Conservation (phyloP, 2,329 filamentous ascomycete species). For the Trichoderma sp. region DNA sequence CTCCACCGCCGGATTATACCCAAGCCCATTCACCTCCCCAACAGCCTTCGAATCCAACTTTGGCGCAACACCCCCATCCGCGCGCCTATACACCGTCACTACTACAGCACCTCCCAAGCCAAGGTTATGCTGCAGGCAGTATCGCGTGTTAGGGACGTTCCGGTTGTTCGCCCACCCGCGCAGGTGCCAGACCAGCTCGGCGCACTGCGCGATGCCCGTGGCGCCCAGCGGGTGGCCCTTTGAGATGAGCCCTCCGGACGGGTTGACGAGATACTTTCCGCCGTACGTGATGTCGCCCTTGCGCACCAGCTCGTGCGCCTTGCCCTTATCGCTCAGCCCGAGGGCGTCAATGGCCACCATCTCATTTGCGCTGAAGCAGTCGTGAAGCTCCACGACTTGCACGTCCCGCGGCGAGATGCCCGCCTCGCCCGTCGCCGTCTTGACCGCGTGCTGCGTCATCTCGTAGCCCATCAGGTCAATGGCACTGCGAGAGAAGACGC, state of each 20-base stretch:
- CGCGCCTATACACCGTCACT: constrained; percentile 83
- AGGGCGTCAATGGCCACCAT: constrained; percentile 88
- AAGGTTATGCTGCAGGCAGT: constrained; percentile 87
- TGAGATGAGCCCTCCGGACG: constrained; percentile 89
- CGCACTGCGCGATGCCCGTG: constrained; percentile 92
- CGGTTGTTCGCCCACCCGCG: constrained; percentile 96
- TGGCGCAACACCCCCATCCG: constrained; percentile 68
- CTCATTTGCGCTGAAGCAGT: constrained; percentile 96
- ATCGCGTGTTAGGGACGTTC: constrained; percentile 64
- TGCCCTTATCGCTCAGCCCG: constrained; percentile 74
- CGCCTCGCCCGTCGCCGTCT: constrained; percentile 72
- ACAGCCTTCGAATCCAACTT: constrained; percentile 64
- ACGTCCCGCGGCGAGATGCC: constrained; percentile 68
- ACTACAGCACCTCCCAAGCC: constrained; percentile 90
- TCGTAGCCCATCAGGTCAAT: constrained; percentile 90
- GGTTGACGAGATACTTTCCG: constrained; percentile 81
- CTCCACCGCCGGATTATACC: constrained; percentile 89
- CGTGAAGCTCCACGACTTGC: constrained; percentile 88
- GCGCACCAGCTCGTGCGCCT: constrained; percentile 89
- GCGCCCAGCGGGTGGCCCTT: constrained; percentile 95
- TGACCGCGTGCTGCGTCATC: constrained; percentile 75
- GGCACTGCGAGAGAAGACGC: constrained; percentile 74
- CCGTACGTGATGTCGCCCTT: constrained; percentile 90
- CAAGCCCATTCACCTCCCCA: constrained; percentile 66
- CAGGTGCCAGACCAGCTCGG: constrained; percentile 93